Percentiles rank a stretch among this genome's conserved stretches.
phyloP scores from a whole-genome alignment of 768 basidiomycete genomes.

The Phylloporus sp. region DNA sequence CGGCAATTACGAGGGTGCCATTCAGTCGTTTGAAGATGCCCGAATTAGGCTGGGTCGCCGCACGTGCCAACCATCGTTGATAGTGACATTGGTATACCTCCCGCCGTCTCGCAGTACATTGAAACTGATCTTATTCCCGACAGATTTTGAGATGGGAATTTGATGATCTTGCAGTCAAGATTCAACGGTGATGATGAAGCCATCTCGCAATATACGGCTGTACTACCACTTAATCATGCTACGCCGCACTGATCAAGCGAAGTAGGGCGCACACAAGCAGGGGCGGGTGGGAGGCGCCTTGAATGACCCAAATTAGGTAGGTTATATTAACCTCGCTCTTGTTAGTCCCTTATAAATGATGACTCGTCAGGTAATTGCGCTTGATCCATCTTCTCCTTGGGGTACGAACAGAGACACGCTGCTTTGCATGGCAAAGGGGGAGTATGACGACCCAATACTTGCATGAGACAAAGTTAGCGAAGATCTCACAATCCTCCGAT shows the following conservation, averaged over 20 bases:
- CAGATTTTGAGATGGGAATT: slow-evolving; percentile 12
- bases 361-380: not conserved
- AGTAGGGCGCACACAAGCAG: not conserved
- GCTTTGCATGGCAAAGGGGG: not conserved
- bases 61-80: not conserved
- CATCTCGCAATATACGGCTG: not conserved
- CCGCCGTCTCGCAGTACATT: no score
- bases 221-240: not conserved
- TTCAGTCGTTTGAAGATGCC: not conserved
- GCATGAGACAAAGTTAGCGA: not conserved
- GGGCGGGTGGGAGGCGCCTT: not conserved
- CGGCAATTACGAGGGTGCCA: not conserved
- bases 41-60: not conserved
- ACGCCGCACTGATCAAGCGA: not conserved
- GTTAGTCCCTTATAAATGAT: not conserved
- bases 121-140: no score
- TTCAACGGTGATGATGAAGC: not conserved
- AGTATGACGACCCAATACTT: not conserved
- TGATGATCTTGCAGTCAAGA: not conserved
- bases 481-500: not conserved
- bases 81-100: not conserved
- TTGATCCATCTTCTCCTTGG: not conserved
- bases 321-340: not conserved
- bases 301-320: not conserved
- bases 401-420: not conserved